Evolutionary conservation across 495 filamentous ascomycete species (phyloP).

Genomic region (Hypomontagnella submonticulosa): DNA sequence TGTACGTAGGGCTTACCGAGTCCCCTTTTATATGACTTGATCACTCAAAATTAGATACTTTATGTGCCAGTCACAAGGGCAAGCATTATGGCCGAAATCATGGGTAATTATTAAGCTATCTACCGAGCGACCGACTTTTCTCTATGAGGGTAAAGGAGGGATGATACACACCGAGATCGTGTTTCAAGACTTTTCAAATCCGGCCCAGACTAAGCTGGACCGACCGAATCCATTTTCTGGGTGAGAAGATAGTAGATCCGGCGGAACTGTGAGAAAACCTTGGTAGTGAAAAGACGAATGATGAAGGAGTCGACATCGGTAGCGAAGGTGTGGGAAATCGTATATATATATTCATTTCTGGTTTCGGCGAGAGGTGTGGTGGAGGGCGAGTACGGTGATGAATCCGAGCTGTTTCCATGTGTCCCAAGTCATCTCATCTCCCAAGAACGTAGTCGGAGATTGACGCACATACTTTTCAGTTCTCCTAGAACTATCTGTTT

Average conservation of each 20-base stretch:
- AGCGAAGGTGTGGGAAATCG: conserved; percentile 19
- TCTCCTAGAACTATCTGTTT: conserved; percentile 1
- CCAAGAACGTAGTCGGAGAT: conserved; percentile 41
- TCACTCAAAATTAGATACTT: too few species aligned
- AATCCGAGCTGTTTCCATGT: conserved; percentile 33
- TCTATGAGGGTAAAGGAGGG: conserved; percentile 27
- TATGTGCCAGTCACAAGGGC: too few species aligned
- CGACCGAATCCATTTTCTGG: neutral
- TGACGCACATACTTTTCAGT: conserved; percentile 48
- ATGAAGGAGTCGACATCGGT: neutral
- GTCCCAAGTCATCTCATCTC: conserved; percentile 44
- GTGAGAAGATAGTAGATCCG: conserved; percentile 17
- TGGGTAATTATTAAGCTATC: conserved; percentile 23
- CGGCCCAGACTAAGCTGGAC: neutral
- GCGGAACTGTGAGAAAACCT: conserved; percentile 38
- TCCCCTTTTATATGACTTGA: too few species aligned
- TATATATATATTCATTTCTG: neutral
- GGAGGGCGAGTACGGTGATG: conserved; percentile 7
- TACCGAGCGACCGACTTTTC: conserved; percentile 13
- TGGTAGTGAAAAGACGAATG: conserved; percentile 9
- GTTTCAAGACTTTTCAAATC: conserved; percentile 17
- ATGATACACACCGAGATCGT: conserved; percentile 49
- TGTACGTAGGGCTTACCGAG: too few species aligned
- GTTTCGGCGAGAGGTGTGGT: neutral
- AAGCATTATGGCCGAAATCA: neutral